A percentile compares a stretch with the other conserved stretches of the same genome.
These are phyloP conservation scores for Suillus americanus DNA, from an alignment of 768 basidiomycete species.

Conservation along the genomic window DNA sequence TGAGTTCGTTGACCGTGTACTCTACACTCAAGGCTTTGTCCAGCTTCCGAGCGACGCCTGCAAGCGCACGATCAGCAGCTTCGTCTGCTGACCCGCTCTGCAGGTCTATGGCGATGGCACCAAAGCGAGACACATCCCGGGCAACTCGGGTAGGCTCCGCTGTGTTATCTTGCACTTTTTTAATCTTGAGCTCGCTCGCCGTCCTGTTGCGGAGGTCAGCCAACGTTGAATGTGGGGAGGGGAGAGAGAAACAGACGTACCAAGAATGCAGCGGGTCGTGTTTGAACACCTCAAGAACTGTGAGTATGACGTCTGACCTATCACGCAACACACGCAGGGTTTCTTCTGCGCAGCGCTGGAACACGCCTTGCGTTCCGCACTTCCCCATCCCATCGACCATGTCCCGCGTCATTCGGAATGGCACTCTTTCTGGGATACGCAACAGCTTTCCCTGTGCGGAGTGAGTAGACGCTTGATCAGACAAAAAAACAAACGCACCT, in stretches of 20 bases:
- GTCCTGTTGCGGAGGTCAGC: slow-evolving; percentile 49
- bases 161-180: slow-evolving; percentile 54
- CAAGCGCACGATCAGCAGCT: slow-evolving; percentile 87
- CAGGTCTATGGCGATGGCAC: slow-evolving; percentile 57
- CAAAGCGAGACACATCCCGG: slow-evolving; percentile 34
- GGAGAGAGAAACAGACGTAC: slow-evolving; percentile 39
- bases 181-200: slow-evolving; percentile 72
- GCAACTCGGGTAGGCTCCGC: slow-evolving; percentile 21
- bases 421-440: slow-evolving; percentile 81
- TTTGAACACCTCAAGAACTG: slow-evolving; percentile 95
- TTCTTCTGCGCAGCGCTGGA: slow-evolving; percentile 93
- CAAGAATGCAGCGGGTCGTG: slow-evolving; percentile 94
- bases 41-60: slow-evolving; percentile 77
- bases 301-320: slow-evolving; percentile 85
- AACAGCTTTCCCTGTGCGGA: slow-evolving; percentile 71
- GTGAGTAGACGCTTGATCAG: background rate
- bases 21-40: slow-evolving; percentile 86
- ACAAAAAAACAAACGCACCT: slow-evolving; percentile 45
- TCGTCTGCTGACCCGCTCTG: slow-evolving; percentile 72
- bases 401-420: slow-evolving; percentile 93
- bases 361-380: slow-evolving; percentile 89
- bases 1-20: slow-evolving; percentile 90
- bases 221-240: background rate
- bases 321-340: slow-evolving; percentile 88
- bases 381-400: slow-evolving; percentile 94